A percentile compares a stretch with the other conserved stretches of the same genome.
These are phyloP conservation scores for Saccharomycodes ludwigii DNA, from an alignment of 805 yeast species.

Conservation along the genomic window DNA sequence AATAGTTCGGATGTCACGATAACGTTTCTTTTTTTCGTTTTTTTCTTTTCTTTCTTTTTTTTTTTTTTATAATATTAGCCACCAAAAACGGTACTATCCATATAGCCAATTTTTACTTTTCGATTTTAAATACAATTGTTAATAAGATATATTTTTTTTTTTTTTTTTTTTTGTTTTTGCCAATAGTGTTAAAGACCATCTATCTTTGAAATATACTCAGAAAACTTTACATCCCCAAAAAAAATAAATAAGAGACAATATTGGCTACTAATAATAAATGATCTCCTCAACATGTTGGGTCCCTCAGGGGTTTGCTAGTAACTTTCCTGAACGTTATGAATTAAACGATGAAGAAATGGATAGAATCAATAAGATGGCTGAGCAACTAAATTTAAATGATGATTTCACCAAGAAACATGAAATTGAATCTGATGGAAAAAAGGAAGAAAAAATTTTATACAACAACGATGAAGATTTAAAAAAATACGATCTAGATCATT, in stretches of 20 bases:
- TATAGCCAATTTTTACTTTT: too few species aligned
- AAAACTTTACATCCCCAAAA: too few species aligned
- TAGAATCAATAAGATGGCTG: slow-evolving; percentile 73
- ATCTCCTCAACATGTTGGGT: slow-evolving; percentile 92
- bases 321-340: slow-evolving; percentile 81
- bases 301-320: slow-evolving; percentile 90
- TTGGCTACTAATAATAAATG: too few species aligned
- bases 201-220: too few species aligned
- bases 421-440: slow-evolving; percentile 21
- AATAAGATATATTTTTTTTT: too few species aligned
- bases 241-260: too few species aligned
- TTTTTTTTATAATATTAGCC: background rate
- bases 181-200: too few species aligned
- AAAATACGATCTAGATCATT: slow-evolving; percentile 77
- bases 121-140: too few species aligned
- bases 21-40: background rate
- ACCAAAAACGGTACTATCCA: background rate
- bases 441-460: slow-evolving; percentile 11
- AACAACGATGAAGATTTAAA: slow-evolving; percentile 65
- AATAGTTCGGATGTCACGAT: background rate
- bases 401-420: slow-evolving; percentile 10
- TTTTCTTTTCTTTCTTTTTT: background rate
- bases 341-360: slow-evolving; percentile 87
- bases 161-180: too few species aligned
- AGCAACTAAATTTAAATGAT: slow-evolving; percentile 60